A percentile compares a stretch with the other conserved stretches of the same genome.
Conservation (phyloP, 2,329 filamentous ascomycete species). For the Talaromyces sp. region DNA sequence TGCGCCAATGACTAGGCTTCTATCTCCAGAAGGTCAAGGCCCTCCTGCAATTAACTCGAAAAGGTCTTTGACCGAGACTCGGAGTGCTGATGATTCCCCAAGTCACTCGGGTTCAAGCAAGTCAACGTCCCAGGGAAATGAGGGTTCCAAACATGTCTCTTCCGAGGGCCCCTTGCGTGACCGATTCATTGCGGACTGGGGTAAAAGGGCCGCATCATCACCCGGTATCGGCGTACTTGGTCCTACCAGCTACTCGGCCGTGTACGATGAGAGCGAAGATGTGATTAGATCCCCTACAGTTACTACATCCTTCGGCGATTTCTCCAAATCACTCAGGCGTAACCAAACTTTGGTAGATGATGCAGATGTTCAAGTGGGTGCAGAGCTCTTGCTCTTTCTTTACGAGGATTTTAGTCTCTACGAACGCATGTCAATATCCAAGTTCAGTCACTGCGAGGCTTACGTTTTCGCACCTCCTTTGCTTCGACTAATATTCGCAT, state of each 20-base stretch:
- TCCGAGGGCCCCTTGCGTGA: constrained; percentile 6
- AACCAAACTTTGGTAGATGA: constrained; percentile 19
- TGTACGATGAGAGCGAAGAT: constrained; percentile 22
- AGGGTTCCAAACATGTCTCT: neutral
- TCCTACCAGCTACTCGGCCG: constrained; percentile 25
- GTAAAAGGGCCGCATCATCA: constrained; percentile 8
- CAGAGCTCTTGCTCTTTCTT: constrained; percentile 25
- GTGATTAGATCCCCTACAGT: constrained; percentile 7
- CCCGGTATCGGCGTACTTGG: constrained; percentile 21
- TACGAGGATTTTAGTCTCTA: constrained; percentile 26
- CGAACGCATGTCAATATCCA: constrained; percentile 21
- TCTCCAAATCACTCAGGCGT: constrained; percentile 1
- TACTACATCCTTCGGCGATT: constrained; percentile 1
- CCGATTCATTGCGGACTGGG: constrained; percentile 16
- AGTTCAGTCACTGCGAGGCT: constrained; percentile 24
- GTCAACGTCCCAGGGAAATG: neutral
- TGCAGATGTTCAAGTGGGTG: constrained; percentile 26
- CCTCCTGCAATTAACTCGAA: neutral
- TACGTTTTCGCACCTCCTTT: constrained; percentile 26
- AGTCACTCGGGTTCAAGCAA: constrained; percentile 1
- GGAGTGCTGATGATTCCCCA: neutral
- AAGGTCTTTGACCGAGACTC: neutral
- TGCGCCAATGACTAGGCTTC: constrained; percentile 18
- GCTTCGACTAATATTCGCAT: constrained; percentile 23
- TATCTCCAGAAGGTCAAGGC: neutral